Conservation (phyloP, 1,139 yeast genomes). For the Diutina rugosa region DNA sequence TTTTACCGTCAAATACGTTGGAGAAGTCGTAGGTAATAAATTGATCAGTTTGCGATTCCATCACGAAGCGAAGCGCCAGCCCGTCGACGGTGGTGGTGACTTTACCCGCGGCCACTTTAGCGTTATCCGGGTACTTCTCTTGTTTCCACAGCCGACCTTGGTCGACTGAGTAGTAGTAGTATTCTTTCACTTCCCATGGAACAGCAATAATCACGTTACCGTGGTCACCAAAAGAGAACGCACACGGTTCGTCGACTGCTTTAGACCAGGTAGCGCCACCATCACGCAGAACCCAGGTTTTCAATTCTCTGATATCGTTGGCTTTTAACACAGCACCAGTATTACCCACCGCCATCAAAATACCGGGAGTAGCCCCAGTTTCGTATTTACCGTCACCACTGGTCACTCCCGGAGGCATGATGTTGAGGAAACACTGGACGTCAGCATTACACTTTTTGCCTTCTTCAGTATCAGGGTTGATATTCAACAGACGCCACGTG, state of each 20-base stretch:
- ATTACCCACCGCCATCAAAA: conserved; percentile 47
- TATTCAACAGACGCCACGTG: conserved; percentile 34
- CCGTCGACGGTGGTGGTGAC: conserved; percentile 64
- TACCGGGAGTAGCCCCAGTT: conserved; percentile 66
- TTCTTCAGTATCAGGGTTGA: conserved; percentile 17
- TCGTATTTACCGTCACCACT: conserved; percentile 43
- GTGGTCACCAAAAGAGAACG: conserved; percentile 62
- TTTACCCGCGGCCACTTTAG: conserved; percentile 4
- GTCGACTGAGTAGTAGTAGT: conserved; percentile 48
- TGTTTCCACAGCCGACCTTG: conserved; percentile 58
- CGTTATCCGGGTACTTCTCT: conserved; percentile 18
- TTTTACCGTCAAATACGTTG: conserved; percentile 38
- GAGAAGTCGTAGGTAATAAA: conserved; percentile 46
- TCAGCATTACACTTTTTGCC: conserved; percentile 33
- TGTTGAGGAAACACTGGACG: conserved; percentile 43
- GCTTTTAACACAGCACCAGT: conserved; percentile 23
- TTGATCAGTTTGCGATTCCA: conserved; percentile 5
- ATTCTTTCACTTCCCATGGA: conserved; percentile 14
- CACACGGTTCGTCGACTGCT: conserved; percentile 41
- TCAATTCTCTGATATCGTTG: conserved; percentile 11
- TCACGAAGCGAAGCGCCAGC: conserved; percentile 42
- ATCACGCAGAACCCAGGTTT: conserved; percentile 60
- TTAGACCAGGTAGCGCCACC: conserved; percentile 66
- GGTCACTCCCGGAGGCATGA: conserved; percentile 35
- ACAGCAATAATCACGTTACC: conserved; percentile 67